Evolutionary conservation across 2,329 filamentous ascomycete species (phyloP).

Genomic region (Nothophaeocryptopus gaeumannii): DNA sequence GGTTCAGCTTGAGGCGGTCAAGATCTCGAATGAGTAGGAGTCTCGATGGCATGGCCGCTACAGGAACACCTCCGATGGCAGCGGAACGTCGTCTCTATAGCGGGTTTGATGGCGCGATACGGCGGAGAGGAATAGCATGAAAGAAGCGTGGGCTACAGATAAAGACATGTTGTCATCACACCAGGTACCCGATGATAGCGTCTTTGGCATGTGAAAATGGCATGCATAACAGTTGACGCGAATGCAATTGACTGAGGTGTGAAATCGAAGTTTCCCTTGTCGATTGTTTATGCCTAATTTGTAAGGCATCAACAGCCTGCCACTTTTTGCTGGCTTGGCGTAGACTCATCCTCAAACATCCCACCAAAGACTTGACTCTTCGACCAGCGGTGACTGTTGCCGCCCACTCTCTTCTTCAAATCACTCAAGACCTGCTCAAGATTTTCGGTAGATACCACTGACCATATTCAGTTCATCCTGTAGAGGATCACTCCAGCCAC

Average conservation of each 20-base stretch:
- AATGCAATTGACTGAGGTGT: no score
- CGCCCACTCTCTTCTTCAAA: neutral
- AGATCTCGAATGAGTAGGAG: neutral
- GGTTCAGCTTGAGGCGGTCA: neutral
- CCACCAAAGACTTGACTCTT: neutral
- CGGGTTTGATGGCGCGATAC: neutral
- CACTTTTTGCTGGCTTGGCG: constrained; percentile 5
- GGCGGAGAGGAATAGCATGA: neutral
- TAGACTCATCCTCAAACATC: neutral
- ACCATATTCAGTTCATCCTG: neutral
- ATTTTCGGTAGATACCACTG: no score
- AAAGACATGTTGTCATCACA: no score
- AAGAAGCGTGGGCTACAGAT: neutral
- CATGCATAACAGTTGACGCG: no score
- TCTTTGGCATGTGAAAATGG: no score
- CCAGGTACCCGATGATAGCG: no score
- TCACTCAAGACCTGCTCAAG: neutral
- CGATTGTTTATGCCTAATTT: no score
- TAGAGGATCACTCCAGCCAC: constrained; percentile 2
- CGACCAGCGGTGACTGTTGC: neutral
- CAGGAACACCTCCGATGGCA: neutral
- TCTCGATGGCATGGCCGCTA: neutral
- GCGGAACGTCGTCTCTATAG: neutral
- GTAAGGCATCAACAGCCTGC: neutral
- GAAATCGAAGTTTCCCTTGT: no score